Conservation (phyloP, 805 yeast genomes). For the Myxozyma kluyveri region DNA sequence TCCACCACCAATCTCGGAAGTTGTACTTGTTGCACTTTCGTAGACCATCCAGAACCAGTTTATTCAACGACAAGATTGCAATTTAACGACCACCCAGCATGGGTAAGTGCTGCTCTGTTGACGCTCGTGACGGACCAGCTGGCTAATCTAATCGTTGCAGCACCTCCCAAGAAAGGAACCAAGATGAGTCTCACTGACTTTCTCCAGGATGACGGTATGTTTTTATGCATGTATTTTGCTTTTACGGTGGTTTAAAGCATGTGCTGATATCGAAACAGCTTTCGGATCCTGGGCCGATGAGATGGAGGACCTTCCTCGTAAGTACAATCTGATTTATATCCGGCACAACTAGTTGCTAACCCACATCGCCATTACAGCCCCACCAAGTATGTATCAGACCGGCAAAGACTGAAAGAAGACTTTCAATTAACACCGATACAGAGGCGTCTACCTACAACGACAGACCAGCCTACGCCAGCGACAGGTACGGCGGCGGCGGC, state of each 20-base stretch:
- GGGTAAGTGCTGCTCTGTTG: slow-evolving; percentile 5
- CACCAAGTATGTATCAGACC: slow-evolving; percentile 4
- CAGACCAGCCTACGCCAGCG: background rate
- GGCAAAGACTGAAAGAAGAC: too few relatives aligned
- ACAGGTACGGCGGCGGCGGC: background rate
- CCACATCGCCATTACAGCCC: slow-evolving; percentile 1
- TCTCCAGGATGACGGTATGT: slow-evolving; percentile 23
- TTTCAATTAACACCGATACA: too few relatives aligned
- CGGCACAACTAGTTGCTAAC: background rate
- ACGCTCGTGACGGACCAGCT: background rate
- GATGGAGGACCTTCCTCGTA: slow-evolving; percentile 28
- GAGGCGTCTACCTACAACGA: background rate
- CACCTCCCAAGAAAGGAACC: slow-evolving; percentile 10
- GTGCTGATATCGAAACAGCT: slow-evolving; percentile 1
- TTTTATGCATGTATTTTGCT: background rate
- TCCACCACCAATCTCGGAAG: too few relatives aligned
- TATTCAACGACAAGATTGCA: background rate
- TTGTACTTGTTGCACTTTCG: too few relatives aligned
- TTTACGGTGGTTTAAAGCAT: background rate
- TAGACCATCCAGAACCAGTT: too few relatives aligned
- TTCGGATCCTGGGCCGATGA: slow-evolving; percentile 32
- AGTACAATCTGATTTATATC: background rate
- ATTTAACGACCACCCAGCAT: slow-evolving; percentile 1
- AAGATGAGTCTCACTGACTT: slow-evolving; percentile 30
- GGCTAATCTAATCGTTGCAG: background rate